Evolutionary conservation across 163 green algal genomes (phyloP), one percentile per base, ranked within the genome.

Genomic region (Prototheca wickerhamii): DNA sequence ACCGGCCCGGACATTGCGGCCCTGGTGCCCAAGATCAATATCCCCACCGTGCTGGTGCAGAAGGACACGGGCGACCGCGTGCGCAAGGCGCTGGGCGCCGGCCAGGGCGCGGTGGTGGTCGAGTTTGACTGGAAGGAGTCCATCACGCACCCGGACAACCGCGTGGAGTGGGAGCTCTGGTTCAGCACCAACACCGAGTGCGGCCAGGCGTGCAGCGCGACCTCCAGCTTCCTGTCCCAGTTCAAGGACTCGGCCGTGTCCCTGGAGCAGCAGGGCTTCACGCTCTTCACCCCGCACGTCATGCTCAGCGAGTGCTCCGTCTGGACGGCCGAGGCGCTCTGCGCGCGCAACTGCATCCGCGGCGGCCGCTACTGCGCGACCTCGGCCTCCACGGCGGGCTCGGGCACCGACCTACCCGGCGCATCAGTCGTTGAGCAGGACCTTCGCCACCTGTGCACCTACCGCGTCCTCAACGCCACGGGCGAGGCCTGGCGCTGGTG

Each of bases 121-220:
- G 78, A 83, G 61, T 61, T 95, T 28, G 82, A 92, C 69, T 95
- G 88, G 87, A 84, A 68, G 18, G 87, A 95, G 51, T 59, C 50
- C 26, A 71, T 81, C 35, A 25, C 43, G 17, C 68, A 79, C 32
- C 66, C 60, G 15, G 61, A 75, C 35, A 52, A 76, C 55, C 29
- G 75, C 60, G 88, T 96, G n/a, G 68, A 80, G n/a, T 95, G 86
- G 82, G 82, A 95, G 79, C 76, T 95, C 23, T 97, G 90, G 90
- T 89, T 83, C 33, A 92, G 85, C 65, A 84, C 52, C 56, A 90
- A 91, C 58, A 79, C 92, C 53, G 79, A 75, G 25, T 97, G 90
- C 73, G 89, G 90, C 5, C 30, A 37, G 12, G 66, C 78, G 17
- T 97, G 90, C 76, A 65, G 86, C 53, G 55, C 72, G 50, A 87